A percentile compares a stretch with the other conserved stretches of the same genome.
Evolutionary conservation across 441 rosid genomes (phyloP).

Genomic region (Melastoma candidum): DNA sequence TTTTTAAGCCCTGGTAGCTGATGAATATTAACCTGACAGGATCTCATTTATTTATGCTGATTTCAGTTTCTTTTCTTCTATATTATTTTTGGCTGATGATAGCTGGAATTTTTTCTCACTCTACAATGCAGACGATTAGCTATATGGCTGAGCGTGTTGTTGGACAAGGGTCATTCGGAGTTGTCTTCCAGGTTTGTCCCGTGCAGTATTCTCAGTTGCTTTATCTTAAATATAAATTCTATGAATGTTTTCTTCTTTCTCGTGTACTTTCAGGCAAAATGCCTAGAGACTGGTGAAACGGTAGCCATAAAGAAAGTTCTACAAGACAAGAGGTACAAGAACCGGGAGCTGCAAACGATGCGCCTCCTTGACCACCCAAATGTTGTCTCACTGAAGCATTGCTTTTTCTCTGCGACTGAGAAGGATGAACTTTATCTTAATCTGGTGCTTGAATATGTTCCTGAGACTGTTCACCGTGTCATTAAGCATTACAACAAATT

Average conservation of each 20-base stretch:
- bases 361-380: slow-evolving; percentile 65
- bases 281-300: slow-evolving; percentile 67
- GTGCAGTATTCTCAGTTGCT: neutral
- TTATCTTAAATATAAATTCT: slow-evolving; percentile 1
- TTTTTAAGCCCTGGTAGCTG: too few relatives aligned
- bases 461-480: slow-evolving; percentile 70
- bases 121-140: slow-evolving; percentile 27
- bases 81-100: slow-evolving; percentile 1
- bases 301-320: slow-evolving; percentile 90
- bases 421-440: slow-evolving; percentile 71
- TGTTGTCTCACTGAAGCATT: slow-evolving; percentile 65
- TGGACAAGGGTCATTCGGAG: slow-evolving; percentile 86
- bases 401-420: slow-evolving; percentile 68
- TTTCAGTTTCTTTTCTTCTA: neutral
- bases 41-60: neutral
- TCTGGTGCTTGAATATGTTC: slow-evolving; percentile 71
- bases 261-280: slow-evolving; percentile 49
- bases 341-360: slow-evolving; percentile 82
- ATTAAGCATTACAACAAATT: slow-evolving; percentile 55
- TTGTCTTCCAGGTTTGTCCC: slow-evolving; percentile 70
- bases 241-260: slow-evolving; percentile 8
- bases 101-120: slow-evolving; percentile 8
- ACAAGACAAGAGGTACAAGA: slow-evolving; percentile 92
- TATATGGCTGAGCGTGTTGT: slow-evolving; percentile 80
- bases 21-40: too few relatives aligned